A percentile compares a stretch with the other conserved stretches of the same genome.
These are phyloP conservation scores for Termitomyces titanicus DNA, from an alignment of 768 basidiomycete genomes.

Conservation along the genomic window DNA sequence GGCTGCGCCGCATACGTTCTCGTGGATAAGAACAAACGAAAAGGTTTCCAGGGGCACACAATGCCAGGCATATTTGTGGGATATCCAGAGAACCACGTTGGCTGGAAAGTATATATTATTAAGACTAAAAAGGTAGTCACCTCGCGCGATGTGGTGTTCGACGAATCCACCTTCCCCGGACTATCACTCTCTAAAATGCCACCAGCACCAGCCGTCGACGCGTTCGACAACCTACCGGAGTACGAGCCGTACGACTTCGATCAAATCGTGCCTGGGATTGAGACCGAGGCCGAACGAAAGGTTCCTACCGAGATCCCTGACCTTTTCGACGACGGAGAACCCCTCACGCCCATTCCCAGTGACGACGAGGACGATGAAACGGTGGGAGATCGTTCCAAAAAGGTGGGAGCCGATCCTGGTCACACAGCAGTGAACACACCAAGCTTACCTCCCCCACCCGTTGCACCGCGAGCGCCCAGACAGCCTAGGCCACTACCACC, in stretches of 20 bases:
- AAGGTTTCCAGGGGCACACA: conserved; percentile 18
- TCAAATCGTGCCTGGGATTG: neutral
- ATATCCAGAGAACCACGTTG: conserved; percentile 21
- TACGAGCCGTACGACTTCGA: neutral
- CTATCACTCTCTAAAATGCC: neutral
- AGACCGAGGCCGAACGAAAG: too few species aligned
- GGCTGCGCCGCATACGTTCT: conserved; percentile 33
- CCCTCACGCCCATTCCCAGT: too few species aligned
- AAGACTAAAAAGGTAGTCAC: conserved; percentile 16
- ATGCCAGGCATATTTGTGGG: conserved; percentile 27
- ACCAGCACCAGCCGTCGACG: neutral
- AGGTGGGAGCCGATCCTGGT: too few species aligned
- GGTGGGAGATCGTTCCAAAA: too few species aligned
- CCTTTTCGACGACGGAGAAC: too few species aligned
- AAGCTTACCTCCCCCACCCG: neutral
- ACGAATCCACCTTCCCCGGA: conserved; percentile 27
- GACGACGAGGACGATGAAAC: too few species aligned
- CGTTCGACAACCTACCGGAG: neutral
- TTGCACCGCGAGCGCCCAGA: neutral
- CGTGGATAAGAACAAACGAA: conserved; percentile 26
- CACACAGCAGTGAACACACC: too few species aligned
- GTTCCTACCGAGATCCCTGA: too few species aligned
- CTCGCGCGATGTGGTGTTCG: conserved; percentile 23
- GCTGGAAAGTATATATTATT: conserved; percentile 26
- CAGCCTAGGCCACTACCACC: neutral